These are phyloP conservation scores for Mortierella sp. DNA, from an alignment of 371 early-diverging fungal species.

Conservation along the genomic window DNA sequence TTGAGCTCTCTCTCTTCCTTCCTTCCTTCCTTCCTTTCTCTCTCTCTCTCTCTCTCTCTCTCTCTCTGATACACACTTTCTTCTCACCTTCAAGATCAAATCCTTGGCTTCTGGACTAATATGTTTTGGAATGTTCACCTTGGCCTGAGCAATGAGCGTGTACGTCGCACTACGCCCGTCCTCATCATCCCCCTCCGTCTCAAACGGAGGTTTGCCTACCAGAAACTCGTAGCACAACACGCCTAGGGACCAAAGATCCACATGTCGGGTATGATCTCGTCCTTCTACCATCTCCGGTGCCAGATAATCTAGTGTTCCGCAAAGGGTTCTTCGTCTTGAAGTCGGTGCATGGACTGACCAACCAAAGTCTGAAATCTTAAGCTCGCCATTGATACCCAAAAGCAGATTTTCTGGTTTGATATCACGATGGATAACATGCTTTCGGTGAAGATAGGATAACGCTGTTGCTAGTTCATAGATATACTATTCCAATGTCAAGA, in stretches of 20 bases:
- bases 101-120: constrained; percentile 90
- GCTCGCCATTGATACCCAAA: constrained; percentile 82
- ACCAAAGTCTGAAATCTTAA: constrained; percentile 99
- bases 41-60: too few species aligned
- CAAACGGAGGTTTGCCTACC: constrained; percentile 97
- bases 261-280: constrained; percentile 83
- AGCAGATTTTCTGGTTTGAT: constrained; percentile 98
- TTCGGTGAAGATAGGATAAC: constrained; percentile 90
- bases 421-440: constrained; percentile 97
- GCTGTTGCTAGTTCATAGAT: constrained; percentile 91
- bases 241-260: constrained; percentile 99
- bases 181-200: constrained; percentile 52
- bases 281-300: constrained; percentile 97
- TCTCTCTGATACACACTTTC: constrained; percentile 7
- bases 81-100: constrained; percentile 80
- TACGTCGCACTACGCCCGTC: constrained; percentile 65
- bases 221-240: constrained; percentile 97
- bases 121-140: constrained; percentile 84
- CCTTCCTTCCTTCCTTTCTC: too few species aligned
- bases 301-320: constrained; percentile 98
- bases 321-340: constrained; percentile 87
- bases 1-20: too few species aligned
- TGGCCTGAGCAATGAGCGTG: constrained; percentile 84
- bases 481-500: constrained; percentile 64
- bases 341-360: constrained; percentile 98